Conservation (phyloP, 2,329 filamentous ascomycete genomes). For the Ophiognomonia clavigignenti-juglandacearum region DNA sequence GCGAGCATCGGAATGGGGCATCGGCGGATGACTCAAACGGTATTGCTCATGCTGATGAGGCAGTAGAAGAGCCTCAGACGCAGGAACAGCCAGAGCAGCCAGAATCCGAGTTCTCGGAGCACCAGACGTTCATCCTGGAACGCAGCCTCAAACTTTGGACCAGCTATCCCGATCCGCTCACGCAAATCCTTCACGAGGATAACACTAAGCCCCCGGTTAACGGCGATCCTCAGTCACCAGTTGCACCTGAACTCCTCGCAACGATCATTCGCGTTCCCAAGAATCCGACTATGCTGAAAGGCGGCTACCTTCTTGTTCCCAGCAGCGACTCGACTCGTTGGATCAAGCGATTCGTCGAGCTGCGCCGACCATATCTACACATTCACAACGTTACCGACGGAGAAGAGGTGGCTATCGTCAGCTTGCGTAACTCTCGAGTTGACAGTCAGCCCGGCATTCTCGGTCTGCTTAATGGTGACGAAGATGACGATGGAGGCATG, state of each 20-base stretch:
- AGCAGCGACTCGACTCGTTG: conserved; percentile 78
- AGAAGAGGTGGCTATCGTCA: conserved; percentile 86
- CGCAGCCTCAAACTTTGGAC: conserved; percentile 63
- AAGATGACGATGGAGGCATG: conserved; percentile 20
- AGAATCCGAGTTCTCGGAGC: conserved; percentile 39
- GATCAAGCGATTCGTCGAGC: conserved; percentile 89
- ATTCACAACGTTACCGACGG: conserved; percentile 81
- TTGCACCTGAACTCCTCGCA: conserved; percentile 63
- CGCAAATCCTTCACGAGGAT: conserved; percentile 50
- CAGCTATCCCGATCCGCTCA: conserved; percentile 51
- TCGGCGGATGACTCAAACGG: conserved; percentile 8
- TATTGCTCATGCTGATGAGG: conserved; percentile 23
- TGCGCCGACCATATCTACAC: conserved; percentile 86
- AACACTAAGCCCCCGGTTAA: conserved; percentile 67
- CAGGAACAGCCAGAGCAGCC: conserved; percentile 16
- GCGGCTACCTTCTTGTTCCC: conserved; percentile 81
- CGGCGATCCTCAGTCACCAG: conserved; percentile 45
- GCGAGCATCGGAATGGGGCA: not conserved
- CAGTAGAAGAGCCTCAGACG: conserved; percentile 14
- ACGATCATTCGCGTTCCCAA: conserved; percentile 75
- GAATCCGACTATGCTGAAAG: conserved; percentile 75
- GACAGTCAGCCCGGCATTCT: conserved; percentile 89
- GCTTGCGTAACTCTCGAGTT: conserved; percentile 82
- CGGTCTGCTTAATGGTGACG: conserved; percentile 55
- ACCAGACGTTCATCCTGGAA: conserved; percentile 42